Evolutionary conservation across 2,329 filamentous ascomycete genomes (phyloP).

Genomic region (Dothistroma pini): DNA sequence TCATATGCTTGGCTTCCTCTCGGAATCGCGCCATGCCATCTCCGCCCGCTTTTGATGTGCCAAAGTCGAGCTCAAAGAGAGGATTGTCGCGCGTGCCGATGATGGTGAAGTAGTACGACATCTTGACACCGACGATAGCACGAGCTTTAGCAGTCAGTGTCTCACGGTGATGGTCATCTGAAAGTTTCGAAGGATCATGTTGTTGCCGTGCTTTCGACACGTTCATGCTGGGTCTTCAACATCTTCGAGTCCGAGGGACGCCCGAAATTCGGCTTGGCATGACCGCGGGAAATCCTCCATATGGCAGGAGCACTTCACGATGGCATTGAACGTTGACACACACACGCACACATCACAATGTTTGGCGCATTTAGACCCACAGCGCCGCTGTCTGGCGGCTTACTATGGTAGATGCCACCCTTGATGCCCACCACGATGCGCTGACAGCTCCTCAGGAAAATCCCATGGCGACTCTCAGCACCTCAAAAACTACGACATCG

Average conservation of each 20-base stretch:
- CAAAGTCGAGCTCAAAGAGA: constrained; percentile 95
- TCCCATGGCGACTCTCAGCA: constrained; percentile 88
- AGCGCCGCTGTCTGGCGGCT: constrained; percentile 70
- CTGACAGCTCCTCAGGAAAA: constrained; percentile 62
- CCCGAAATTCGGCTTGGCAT: constrained; percentile 18
- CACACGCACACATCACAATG: constrained; percentile 53
- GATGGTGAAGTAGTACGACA: constrained; percentile 99
- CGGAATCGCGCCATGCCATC: constrained; percentile 87
- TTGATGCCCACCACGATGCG: background rate
- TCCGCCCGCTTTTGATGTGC: constrained; percentile 91
- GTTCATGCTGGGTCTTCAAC: background rate
- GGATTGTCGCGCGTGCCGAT: constrained; percentile 94
- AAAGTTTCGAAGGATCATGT: background rate
- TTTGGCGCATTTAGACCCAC: constrained; percentile 80
- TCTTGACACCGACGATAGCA: constrained; percentile 37
- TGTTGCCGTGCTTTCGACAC: background rate
- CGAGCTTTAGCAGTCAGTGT: background rate
- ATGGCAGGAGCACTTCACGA: constrained; percentile 5
- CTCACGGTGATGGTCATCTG: background rate
- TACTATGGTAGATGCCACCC: constrained; percentile 47
- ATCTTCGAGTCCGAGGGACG: background rate
- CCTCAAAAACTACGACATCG: constrained; percentile 89
- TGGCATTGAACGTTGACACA: background rate
- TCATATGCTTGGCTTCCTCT: constrained; percentile 85
- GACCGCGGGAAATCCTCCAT: constrained; percentile 15